These are phyloP conservation scores for Striga asiatica DNA, from an alignment of 257 asterid genomes.

Conservation along the genomic window DNA sequence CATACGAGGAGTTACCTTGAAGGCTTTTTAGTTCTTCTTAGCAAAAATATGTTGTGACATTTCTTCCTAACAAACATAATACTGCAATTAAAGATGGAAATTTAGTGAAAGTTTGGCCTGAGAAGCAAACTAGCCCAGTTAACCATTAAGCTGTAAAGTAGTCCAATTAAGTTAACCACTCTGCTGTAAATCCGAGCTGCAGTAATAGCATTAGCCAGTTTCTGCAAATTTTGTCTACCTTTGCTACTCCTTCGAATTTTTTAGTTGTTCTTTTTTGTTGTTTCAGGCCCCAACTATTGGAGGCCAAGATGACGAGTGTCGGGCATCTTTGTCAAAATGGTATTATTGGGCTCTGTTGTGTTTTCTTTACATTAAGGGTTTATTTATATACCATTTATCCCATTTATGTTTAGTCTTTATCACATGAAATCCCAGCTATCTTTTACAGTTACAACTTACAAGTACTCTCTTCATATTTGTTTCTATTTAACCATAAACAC, in stretches of 20 bases:
- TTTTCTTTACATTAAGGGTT: neutral
- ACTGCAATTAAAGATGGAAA: too few relatives aligned
- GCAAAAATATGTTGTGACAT: too few relatives aligned
- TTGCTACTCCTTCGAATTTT: neutral
- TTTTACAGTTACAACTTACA: neutral
- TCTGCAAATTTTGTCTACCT: neutral
- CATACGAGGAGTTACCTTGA: too few relatives aligned
- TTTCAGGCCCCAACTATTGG: constrained; percentile 76
- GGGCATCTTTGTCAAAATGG: constrained; percentile 22
- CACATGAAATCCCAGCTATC: neutral
- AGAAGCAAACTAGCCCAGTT: too few relatives aligned
- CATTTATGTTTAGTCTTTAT: neutral
- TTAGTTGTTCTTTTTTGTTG: constrained; percentile 1
- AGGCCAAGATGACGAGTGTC: constrained; percentile 45
- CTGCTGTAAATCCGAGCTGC: too few relatives aligned
- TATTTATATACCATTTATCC: neutral
- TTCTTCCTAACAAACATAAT: too few relatives aligned
- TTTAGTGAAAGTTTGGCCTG: too few relatives aligned
- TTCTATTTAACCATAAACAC: neutral
- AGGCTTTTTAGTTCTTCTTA: too few relatives aligned
- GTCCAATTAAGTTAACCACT: too few relatives aligned
- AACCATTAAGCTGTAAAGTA: too few relatives aligned
- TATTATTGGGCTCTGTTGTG: constrained; percentile 8
- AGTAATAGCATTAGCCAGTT: neutral
- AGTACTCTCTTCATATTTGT: neutral